Evolutionary conservation across 192 early-diverging fungal genomes (phyloP).

Genomic region (Phlyctochytrium planicorne): DNA sequence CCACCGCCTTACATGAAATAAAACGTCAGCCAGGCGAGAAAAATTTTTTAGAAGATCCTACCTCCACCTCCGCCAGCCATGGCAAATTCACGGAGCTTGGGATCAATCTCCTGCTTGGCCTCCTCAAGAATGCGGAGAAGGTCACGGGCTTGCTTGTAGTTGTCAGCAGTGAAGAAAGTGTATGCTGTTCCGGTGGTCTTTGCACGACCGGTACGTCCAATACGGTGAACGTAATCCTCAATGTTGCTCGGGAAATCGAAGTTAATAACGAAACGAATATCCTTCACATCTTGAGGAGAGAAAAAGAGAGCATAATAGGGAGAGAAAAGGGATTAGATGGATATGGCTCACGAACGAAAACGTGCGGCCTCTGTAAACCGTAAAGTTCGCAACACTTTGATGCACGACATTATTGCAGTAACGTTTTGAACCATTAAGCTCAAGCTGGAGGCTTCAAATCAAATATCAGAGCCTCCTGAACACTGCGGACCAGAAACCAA

Average conservation of each 20-base stretch:
- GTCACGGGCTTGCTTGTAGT: constrained; percentile 48
- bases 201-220: constrained; percentile 67
- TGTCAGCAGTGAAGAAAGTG: constrained; percentile 61
- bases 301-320: neutral
- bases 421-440: too few species aligned
- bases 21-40: too few species aligned
- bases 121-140: constrained; percentile 56
- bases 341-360: constrained; percentile 46
- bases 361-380: too few species aligned
- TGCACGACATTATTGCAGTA: too few species aligned
- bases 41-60: too few species aligned
- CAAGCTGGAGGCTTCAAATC: too few species aligned
- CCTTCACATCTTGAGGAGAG: constrained; percentile 39
- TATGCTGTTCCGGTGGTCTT: constrained; percentile 55
- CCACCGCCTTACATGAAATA: too few species aligned
- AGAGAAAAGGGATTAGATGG: neutral
- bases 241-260: constrained; percentile 95
- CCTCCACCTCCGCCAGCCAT: constrained; percentile 41
- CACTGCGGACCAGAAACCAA: too few species aligned
- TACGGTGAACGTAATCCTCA: constrained; percentile 89
- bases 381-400: too few species aligned
- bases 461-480: too few species aligned
- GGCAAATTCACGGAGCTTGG: constrained; percentile 47
- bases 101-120: constrained; percentile 56
- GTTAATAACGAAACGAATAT: constrained; percentile 74